A percentile compares a stretch with the other conserved stretches of the same genome.
Evolutionary conservation across 2,329 filamentous ascomycete species (phyloP).

Genomic region (Delphinella strobiligena): DNA sequence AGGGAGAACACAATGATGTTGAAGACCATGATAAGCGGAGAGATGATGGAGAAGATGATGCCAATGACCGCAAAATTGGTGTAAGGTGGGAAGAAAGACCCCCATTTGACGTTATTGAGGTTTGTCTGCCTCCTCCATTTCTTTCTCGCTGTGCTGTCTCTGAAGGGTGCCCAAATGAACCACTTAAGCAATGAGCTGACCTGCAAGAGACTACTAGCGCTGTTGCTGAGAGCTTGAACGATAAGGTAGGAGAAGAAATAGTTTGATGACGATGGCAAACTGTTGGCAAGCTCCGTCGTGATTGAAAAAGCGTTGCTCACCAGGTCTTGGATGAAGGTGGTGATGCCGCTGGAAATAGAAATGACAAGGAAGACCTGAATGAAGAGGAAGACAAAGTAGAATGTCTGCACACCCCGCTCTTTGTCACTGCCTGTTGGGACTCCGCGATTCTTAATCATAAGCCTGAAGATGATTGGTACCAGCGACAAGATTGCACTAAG

Average conservation of each 20-base stretch:
- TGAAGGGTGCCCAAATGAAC: conserved; percentile 52
- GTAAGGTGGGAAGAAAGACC: conserved; percentile 88
- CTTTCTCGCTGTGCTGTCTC: conserved; percentile 69
- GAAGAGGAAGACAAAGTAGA: conserved; percentile 90
- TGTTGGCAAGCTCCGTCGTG: conserved; percentile 59
- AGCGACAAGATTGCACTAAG: conserved; percentile 69
- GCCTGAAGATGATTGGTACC: conserved; percentile 65
- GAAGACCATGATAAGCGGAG: conserved; percentile 84
- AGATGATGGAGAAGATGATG: conserved; percentile 72
- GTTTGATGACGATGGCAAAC: conserved; percentile 76
- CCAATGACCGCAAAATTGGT: conserved; percentile 93
- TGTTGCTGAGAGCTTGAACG: conserved; percentile 81
- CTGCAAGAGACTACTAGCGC: conserved; percentile 78
- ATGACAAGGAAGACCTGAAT: conserved; percentile 91
- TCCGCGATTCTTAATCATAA: conserved; percentile 63
- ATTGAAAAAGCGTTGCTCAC: conserved; percentile 54
- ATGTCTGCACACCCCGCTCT: conserved; percentile 75
- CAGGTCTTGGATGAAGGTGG: conserved; percentile 51
- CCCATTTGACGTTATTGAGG: conserved; percentile 72
- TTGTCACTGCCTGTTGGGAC: conserved; percentile 70
- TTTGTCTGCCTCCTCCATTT: conserved; percentile 81
- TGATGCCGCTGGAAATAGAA: conserved; percentile 67
- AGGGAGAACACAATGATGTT: conserved; percentile 84
- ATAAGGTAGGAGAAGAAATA: conserved; percentile 99
- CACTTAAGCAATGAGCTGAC: conserved; percentile 66